A percentile compares a stretch with the other conserved stretches of the same genome.
These are phyloP conservation scores for Phlegmacium glaucopus DNA, from an alignment of 768 basidiomycete species.

Conservation along the genomic window DNA sequence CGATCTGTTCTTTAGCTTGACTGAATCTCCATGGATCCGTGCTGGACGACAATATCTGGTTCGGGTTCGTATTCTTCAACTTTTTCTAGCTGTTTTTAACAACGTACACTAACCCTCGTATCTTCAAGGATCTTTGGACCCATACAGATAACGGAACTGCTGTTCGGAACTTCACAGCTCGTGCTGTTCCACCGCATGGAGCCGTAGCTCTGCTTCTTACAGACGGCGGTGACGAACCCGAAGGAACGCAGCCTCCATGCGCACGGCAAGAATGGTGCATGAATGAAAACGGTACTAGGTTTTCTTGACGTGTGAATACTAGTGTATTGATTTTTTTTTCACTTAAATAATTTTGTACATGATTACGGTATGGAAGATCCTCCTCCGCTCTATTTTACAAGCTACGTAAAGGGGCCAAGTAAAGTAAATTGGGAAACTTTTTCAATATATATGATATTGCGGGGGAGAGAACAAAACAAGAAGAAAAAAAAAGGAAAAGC, in stretches of 20 bases:
- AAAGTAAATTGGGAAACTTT: too few relatives aligned
- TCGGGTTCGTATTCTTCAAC: slow-evolving; percentile 39
- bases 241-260: slow-evolving; percentile 53
- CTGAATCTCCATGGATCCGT: slow-evolving; percentile 69
- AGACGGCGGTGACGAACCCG: slow-evolving; percentile 68
- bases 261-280: slow-evolving; percentile 56
- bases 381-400: too few relatives aligned
- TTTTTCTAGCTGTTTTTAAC: neutral
- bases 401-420: too few relatives aligned
- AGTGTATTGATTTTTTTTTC: too few relatives aligned
- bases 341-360: too few relatives aligned
- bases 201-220: slow-evolving; percentile 63
- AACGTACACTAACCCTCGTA: neutral
- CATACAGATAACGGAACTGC: slow-evolving; percentile 71
- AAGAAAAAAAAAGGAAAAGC: too few relatives aligned
- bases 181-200: slow-evolving; percentile 61
- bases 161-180: slow-evolving; percentile 51
- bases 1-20: slow-evolving; percentile 58
- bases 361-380: too few relatives aligned
- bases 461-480: too few relatives aligned
- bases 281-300: slow-evolving; percentile 49
- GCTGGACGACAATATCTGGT: slow-evolving; percentile 65
- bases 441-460: too few relatives aligned
- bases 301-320: slow-evolving; percentile 18
- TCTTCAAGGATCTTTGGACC: slow-evolving; percentile 61